These are phyloP conservation scores for Colletotrichum costaricense DNA, from an alignment of 2,329 filamentous ascomycete species.

Conservation along the genomic window DNA sequence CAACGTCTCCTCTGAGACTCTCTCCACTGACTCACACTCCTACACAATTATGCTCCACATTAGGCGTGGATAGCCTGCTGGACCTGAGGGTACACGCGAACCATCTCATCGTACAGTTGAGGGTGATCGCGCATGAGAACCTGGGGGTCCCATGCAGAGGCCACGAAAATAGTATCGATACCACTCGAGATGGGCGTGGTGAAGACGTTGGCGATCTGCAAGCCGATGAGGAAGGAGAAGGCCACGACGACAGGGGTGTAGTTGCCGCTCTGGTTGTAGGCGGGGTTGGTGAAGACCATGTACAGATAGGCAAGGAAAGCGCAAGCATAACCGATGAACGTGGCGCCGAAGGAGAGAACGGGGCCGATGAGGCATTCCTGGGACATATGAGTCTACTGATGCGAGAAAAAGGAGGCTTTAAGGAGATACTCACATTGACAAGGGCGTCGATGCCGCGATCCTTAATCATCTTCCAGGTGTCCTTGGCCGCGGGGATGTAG, in stretches of 20 bases:
- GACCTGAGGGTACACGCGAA: slow-evolving; percentile 85
- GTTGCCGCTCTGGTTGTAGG: slow-evolving; percentile 75
- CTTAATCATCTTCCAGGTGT: slow-evolving; percentile 92
- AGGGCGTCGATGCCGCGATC: slow-evolving; percentile 91
- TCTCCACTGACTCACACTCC: too few species aligned
- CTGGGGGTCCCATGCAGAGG: slow-evolving; percentile 74
- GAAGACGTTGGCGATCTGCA: slow-evolving; percentile 91
- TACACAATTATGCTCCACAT: background rate
- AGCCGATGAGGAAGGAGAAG: slow-evolving; percentile 88
- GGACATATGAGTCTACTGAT: background rate
- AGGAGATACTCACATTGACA: slow-evolving; percentile 67
- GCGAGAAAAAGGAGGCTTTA: fast-evolving
- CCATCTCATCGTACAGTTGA: slow-evolving; percentile 83
- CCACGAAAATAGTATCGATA: slow-evolving; percentile 93
- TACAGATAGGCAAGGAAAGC: slow-evolving; percentile 89
- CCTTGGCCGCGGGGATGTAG: slow-evolving; percentile 88
- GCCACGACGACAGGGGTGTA: slow-evolving; percentile 85
- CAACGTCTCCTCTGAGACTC: background rate
- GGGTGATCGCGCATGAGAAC: slow-evolving; percentile 84
- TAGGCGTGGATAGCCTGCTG: slow-evolving; percentile 81
- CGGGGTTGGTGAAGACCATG: slow-evolving; percentile 81
- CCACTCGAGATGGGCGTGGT: slow-evolving; percentile 88
- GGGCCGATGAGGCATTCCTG: slow-evolving; percentile 82
- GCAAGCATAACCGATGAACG: slow-evolving; percentile 86
- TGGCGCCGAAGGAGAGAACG: slow-evolving; percentile 79